Conservation (phyloP, 352 stramenopile species). For the Pythium apleroticum region DNA sequence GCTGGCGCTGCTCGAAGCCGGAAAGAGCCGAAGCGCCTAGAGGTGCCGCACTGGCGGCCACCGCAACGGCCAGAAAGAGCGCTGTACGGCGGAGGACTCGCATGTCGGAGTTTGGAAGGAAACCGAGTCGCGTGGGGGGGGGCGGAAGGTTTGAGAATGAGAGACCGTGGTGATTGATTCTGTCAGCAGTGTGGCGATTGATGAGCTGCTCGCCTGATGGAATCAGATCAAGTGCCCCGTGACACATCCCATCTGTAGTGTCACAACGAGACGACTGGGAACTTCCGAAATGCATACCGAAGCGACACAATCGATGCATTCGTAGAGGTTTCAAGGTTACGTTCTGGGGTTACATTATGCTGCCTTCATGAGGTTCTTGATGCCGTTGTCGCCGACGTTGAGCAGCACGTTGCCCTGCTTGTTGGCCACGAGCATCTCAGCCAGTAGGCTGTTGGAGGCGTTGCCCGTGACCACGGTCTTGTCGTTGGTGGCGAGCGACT, state of each 20-base stretch:
- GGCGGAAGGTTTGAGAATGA: neutral
- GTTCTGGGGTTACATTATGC: constrained; percentile 3
- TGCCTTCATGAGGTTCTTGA: constrained; percentile 30
- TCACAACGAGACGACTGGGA: constrained; percentile 4
- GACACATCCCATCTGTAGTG: neutral
- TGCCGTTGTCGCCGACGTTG: constrained; percentile 33
- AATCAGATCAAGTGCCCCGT: constrained; percentile 6
- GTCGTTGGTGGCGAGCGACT: constrained; percentile 42
- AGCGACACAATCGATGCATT: constrained; percentile 8
- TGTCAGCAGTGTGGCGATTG: neutral
- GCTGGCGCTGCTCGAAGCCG: constrained; percentile 5
- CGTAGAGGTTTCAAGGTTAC: neutral
- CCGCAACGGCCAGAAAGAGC: constrained; percentile 5
- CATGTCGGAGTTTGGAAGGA: neutral
- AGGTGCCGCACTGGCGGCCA: neutral
- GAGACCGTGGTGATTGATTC: neutral
- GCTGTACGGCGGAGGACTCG: neutral
- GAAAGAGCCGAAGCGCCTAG: neutral
- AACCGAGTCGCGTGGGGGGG: too few species aligned
- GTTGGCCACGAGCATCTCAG: constrained; percentile 60
- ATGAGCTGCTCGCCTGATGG: constrained; percentile 1
- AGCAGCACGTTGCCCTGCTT: constrained; percentile 51
- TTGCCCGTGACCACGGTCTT: constrained; percentile 49
- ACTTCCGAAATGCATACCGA: constrained; percentile 1
- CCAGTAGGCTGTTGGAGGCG: constrained; percentile 47